Base-by-base conservation (phyloP, 139 green algal species). In the Trebouxia sp. region DNA sequence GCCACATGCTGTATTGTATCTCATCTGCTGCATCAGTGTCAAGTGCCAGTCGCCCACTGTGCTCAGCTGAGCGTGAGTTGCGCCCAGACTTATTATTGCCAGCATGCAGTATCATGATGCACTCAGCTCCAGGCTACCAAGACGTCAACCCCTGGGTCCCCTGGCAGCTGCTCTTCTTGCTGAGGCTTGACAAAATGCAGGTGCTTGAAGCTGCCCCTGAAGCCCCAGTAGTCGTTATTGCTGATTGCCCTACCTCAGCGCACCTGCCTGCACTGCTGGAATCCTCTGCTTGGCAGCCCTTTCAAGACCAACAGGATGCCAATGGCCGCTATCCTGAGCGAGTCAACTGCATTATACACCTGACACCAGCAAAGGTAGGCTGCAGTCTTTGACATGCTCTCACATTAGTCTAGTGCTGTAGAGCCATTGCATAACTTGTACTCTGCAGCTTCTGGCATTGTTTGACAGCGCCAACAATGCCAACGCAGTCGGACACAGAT, bases 221-320 rank as follows among this genome's bases (percentile, higher is more conserved):
- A 11, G 95, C 96, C 0, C 90, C 96, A 1, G 51, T 90, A 6
- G 82, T 95, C n/a, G 30, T 98, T 9, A 80, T 99, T 15, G 35
- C 97, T 17, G 96, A 99, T 86, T 95, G 90, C 78, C 96, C 96
- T 26, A 84, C 43, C 39, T 11, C 28, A 0, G 81, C 38, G 8
- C 86, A 90, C 81, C 43, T 94, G 32, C 75, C 66, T 1, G 83
- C 84, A 15, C 58, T 94, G 24, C 38, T 43, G 22, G 30, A 51
- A 38, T 24, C 81, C 0, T 41, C 83, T 28, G 53, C 43, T 26
- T 69, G 84, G 39, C 10, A 48, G 20, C 48, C 45, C 28, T 87
- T 78, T 12, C 37, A 79, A 37, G 17, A 39, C 24, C 32, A 11
- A 32, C n/a, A 35, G 26, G 20, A 35, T 1, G 24, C n/a, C n/a